phyloP scores from a whole-genome alignment of 1,139 yeast genomes.

The Meyerozyma carpophila region DNA sequence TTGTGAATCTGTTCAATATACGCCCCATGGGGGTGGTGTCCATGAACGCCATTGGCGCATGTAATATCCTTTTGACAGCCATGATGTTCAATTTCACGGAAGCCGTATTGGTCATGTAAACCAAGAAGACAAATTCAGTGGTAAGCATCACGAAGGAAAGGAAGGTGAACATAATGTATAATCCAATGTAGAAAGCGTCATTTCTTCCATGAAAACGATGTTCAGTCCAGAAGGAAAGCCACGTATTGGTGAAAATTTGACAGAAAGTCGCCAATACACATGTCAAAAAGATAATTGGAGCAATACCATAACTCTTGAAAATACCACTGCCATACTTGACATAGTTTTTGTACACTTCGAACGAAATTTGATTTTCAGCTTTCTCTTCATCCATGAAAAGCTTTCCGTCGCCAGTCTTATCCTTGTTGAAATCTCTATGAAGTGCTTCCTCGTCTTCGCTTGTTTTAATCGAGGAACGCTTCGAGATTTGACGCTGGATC shows the following conservation, averaged over 20 bases:
- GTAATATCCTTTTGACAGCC: slow-evolving; percentile 34
- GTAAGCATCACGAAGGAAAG: slow-evolving; percentile 6
- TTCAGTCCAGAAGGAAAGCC: slow-evolving; percentile 38
- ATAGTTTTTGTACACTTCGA: slow-evolving; percentile 12
- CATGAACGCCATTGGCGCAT: slow-evolving; percentile 42
- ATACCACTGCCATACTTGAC: slow-evolving; percentile 8
- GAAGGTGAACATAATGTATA: slow-evolving; percentile 27
- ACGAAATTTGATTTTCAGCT: slow-evolving; percentile 13
- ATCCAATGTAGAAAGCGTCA: slow-evolving; percentile 22
- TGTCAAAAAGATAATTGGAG: slow-evolving; percentile 10
- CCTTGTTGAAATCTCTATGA: slow-evolving; percentile 11
- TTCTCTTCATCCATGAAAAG: slow-evolving; percentile 9
- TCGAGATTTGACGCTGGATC: slow-evolving; percentile 10
- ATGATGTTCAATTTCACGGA: slow-evolving; percentile 32
- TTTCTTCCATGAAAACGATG: slow-evolving; percentile 16
- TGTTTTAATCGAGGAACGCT: slow-evolving; percentile 5
- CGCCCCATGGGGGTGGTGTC: slow-evolving; percentile 44
- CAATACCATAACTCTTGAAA: slow-evolving; percentile 2
- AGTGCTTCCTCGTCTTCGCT: slow-evolving; percentile 18
- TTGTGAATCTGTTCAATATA: slow-evolving; percentile 51
- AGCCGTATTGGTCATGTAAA: slow-evolving; percentile 7
- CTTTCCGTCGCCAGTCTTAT: slow-evolving; percentile 12
- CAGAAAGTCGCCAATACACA: slow-evolving; percentile 20
- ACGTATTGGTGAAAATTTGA: slow-evolving; percentile 25
- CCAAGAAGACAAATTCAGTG: slow-evolving; percentile 6